Percentiles rank a stretch among this genome's conserved stretches.
These are phyloP conservation scores for Kazachstania africana DNA, from an alignment of 805 yeast genomes.

Conservation along the genomic window DNA sequence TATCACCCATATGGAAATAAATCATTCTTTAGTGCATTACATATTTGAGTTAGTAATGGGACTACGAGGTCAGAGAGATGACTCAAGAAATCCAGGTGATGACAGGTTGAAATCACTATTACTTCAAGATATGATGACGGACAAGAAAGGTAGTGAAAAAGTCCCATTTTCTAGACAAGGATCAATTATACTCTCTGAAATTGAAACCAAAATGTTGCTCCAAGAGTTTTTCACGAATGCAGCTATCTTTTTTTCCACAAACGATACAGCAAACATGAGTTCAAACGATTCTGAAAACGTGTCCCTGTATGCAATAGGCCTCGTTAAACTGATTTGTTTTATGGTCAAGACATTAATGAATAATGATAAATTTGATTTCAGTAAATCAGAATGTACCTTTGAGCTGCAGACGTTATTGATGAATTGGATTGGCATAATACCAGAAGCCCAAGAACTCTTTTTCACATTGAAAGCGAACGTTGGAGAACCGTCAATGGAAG, in stretches of 20 bases:
- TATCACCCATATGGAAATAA: slow-evolving; percentile 48
- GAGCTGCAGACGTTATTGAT: slow-evolving; percentile 51
- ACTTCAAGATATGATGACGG: slow-evolving; percentile 2
- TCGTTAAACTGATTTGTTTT: slow-evolving; percentile 46
- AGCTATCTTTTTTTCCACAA: slow-evolving; percentile 29
- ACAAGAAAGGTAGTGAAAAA: not conserved
- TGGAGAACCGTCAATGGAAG: slow-evolving; percentile 2
- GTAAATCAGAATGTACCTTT: slow-evolving; percentile 41
- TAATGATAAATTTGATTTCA: slow-evolving; percentile 33
- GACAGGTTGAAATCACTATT: slow-evolving; percentile 4
- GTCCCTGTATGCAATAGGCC: slow-evolving; percentile 27
- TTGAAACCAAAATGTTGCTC: slow-evolving; percentile 54
- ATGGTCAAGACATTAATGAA: slow-evolving; percentile 45
- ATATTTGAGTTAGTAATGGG: slow-evolving; percentile 49
- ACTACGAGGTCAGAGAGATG: slow-evolving; percentile 34
- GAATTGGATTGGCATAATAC: slow-evolving; percentile 51
- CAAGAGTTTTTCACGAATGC: slow-evolving; percentile 60
- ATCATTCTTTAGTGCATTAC: slow-evolving; percentile 46
- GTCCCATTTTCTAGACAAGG: slow-evolving; percentile 47
- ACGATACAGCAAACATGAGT: slow-evolving; percentile 5
- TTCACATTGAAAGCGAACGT: slow-evolving; percentile 27
- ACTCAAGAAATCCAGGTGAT: slow-evolving; percentile 2
- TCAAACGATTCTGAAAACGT: slow-evolving; percentile 10
- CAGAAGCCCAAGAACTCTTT: slow-evolving; percentile 52
- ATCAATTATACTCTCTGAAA: slow-evolving; percentile 37